These are phyloP conservation scores for Cardiospermum halicacabum DNA, from an alignment of 345 rosid genomes.

Conservation along the genomic window DNA sequence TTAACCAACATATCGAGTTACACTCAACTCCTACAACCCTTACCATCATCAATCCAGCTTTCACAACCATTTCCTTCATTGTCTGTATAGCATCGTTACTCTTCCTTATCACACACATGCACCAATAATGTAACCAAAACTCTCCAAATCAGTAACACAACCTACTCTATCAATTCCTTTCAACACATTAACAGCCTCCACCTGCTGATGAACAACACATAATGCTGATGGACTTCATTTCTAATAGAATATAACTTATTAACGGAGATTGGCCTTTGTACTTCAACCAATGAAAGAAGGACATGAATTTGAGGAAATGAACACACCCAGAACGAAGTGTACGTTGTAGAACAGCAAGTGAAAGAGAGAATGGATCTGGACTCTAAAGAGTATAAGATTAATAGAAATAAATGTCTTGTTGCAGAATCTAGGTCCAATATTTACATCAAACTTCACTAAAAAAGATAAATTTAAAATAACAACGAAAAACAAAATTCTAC, in stretches of 20 bases:
- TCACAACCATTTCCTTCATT: slow-evolving; percentile 70
- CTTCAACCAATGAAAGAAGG: slow-evolving; percentile 61
- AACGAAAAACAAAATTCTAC: no score
- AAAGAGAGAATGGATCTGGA: slow-evolving; percentile 52
- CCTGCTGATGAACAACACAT: slow-evolving; percentile 58
- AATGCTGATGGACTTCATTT: slow-evolving; percentile 72
- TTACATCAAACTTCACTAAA: no score
- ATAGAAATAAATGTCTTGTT: slow-evolving; percentile 42
- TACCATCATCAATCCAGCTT: slow-evolving; percentile 46
- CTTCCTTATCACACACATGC: slow-evolving; percentile 52
- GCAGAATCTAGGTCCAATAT: slow-evolving; percentile 52
- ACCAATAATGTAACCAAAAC: slow-evolving; percentile 48
- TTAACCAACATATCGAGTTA: no score
- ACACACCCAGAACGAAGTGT: slow-evolving; percentile 70
- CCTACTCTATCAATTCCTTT: slow-evolving; percentile 52
- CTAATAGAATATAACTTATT: slow-evolving; percentile 37
- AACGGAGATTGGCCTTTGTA: slow-evolving; percentile 29
- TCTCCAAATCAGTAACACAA: slow-evolving; percentile 69
- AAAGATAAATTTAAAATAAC: no score
- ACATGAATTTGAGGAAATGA: slow-evolving; percentile 59
- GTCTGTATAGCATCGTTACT: slow-evolving; percentile 46
- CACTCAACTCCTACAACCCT: slow-evolving; percentile 54
- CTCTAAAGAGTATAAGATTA: slow-evolving; percentile 60
- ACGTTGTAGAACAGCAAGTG: slow-evolving; percentile 64
- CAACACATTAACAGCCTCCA: slow-evolving; percentile 61